Evolutionary conservation across 176 grass and related monocot genomes (phyloP), one percentile per base, ranked within the genome.

Genomic region (Olyra latifolia): DNA sequence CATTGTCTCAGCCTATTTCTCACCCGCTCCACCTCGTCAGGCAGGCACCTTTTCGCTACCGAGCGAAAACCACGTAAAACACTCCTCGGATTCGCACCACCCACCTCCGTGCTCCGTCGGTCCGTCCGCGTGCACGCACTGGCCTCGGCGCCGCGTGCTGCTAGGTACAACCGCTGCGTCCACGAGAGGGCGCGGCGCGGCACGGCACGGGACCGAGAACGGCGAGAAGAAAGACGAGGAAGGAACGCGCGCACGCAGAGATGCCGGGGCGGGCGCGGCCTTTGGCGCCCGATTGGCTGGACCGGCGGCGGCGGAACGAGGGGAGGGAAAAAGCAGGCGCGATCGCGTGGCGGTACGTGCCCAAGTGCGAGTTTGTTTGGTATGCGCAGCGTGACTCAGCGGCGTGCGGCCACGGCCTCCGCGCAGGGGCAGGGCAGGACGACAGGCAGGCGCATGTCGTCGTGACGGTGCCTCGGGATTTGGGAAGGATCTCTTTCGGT

Each of bases 391-490:
- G 32, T 35, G 79, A 8, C 71, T 19, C 52, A 35, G n/a, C 48
- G 4, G 43, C 66, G 66, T 20, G 5, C 23, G 10, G 54, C 23
- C n/a, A 22, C 20, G 1, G 55, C 23, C 55, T 5, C 55, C n/a
- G n/a, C n/a, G n/a, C n/a, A 35, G 32, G 59, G 13, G 8, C 28
- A 19, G 28, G 61, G 65, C 0, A 27, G 23, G 56, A 6, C 40
- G 56, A 6, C 40, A 29, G 55, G 56, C 5, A 35, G n/a, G n/a
- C 15, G 38, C 45, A 19, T 63, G 43, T 23, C 43, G 19, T 48
- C 53, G 32, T n/a, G 28, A 5, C 7, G 11, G 0, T 5, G 25
- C 79, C 80, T 88, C 80, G 67, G 86, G 86, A 88, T 83, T 72
- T 56, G 66, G 53, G 50, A 1, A 56, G 86, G 80, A 72, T 78